Conservation (phyloP, 176 grass and related monocot genomes). For the Carex kokanica region DNA sequence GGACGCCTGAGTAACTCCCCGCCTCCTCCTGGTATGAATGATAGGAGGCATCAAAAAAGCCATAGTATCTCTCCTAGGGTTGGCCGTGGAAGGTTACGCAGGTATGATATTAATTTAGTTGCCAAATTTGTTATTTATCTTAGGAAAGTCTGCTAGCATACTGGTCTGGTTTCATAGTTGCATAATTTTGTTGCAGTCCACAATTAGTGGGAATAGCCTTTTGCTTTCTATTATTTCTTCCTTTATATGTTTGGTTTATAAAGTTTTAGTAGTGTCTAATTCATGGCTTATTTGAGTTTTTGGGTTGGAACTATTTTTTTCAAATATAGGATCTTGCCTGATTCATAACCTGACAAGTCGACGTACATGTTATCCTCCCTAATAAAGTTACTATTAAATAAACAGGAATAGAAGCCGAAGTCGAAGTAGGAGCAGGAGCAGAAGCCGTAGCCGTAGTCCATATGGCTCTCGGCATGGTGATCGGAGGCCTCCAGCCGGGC, state of each 20-base stretch:
- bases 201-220: neutral
- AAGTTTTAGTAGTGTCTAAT: neutral
- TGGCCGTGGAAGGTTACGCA: neutral
- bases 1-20: neutral
- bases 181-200: neutral
- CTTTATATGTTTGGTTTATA: neutral
- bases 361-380: neutral
- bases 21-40: slow-evolving; percentile 1
- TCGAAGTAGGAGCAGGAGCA: slow-evolving; percentile 46
- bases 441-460: slow-evolving; percentile 74
- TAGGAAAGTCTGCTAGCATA: neutral
- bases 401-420: slow-evolving; percentile 49
- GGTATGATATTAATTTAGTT: neutral
- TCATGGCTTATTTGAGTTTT: neutral
- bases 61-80: slow-evolving; percentile 17
- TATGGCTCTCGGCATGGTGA: slow-evolving; percentile 46
- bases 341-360: neutral
- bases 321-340: neutral
- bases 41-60: slow-evolving; percentile 3
- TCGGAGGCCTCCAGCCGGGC: slow-evolving; percentile 31
- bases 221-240: neutral
- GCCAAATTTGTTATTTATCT: neutral
- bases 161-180: neutral
- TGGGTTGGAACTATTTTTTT: neutral
- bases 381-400: neutral